Base-by-base conservation (phyloP, 257 asterid species). In the Petunia secreta region DNA sequence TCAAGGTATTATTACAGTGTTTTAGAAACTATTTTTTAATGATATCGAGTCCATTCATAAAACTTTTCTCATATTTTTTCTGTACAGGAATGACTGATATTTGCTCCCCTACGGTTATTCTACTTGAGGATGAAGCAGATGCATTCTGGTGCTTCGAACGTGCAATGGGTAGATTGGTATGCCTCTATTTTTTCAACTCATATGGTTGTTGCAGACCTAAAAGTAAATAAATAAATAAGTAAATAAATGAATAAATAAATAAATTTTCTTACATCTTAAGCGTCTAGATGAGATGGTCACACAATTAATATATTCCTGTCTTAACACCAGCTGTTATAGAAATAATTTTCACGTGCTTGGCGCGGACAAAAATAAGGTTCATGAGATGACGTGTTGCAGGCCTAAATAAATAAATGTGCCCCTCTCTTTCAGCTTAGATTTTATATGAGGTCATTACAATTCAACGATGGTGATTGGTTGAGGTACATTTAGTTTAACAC, bases 81-180 rank as follows among this genome's bases (percentile, higher is more conserved):
- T 76, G 83, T 68, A 78, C 89, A 95, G 99, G 99, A 85, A 95
- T 95, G 99, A 95, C 87, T 83, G 99, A 95, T 82, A 93, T 95
- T 78, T 95, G 99, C 93, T 95, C 99, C 84, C 99, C 99, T 48
- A 88, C 93, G 86, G 89, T 89, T 77, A 86, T 95, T 79, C 97
- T 95, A 82, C 83, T 92, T 57, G 98, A 91, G 79, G 63, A 95
- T 44, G 99, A 95, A 88, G 99, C 99, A 69, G 99, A 95, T 87
- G 98, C 98, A 68, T 95, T 92, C 88, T 95, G 99, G 97, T 92
- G 98, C 90, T 95, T 95, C 79, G 99, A 95, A 85, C 97, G 91
- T 50, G 94, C 93, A 76, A 95, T 95, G 99, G 92, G 94, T 64
- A 91, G 97, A 84, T 87, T 95, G 85, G 99, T 95, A 91, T 85